A percentile compares a stretch with the other conserved stretches of the same genome.
phyloP scores from a whole-genome alignment of 2,329 filamentous ascomycete species.

The Hypocreales sp. region DNA sequence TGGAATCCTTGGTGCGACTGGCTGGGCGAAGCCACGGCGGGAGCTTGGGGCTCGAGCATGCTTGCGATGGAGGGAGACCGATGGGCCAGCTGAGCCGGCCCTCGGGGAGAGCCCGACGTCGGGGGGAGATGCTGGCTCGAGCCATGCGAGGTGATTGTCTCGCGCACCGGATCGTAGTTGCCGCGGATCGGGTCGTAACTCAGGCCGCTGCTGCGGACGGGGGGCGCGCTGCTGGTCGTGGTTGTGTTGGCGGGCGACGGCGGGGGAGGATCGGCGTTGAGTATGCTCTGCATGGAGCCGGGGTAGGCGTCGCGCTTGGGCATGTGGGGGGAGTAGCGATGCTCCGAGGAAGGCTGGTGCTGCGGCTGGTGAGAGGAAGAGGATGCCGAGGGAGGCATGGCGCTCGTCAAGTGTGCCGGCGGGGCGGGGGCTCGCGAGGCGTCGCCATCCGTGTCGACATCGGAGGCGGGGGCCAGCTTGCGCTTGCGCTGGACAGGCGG shows the following conservation, averaged over 20 bases:
- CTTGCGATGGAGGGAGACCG: conserved; percentile 78
- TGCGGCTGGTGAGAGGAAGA: conserved; percentile 9
- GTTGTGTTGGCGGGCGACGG: conserved; percentile 25
- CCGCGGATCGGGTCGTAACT: conserved; percentile 84
- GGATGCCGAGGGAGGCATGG: conserved; percentile 4
- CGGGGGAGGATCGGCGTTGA: conserved; percentile 35
- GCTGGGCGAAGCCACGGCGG: conserved; percentile 12
- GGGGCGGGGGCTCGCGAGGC: conserved; percentile 13
- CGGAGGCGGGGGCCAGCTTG: conserved; percentile 27
- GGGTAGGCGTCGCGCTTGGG: conserved; percentile 35
- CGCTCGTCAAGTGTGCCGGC: conserved; percentile 9
- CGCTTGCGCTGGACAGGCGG: conserved; percentile 38
- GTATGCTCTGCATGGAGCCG: conserved; percentile 38
- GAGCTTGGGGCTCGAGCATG: conserved; percentile 50
- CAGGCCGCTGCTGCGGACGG: conserved; percentile 54
- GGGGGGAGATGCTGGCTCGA: conserved; percentile 26
- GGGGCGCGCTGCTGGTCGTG: conserved; percentile 22
- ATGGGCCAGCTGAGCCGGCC: conserved; percentile 16
- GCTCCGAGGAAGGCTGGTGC: conserved; percentile 12
- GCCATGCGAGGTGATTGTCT: conserved; percentile 41
- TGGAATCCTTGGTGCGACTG: conserved; percentile 13
- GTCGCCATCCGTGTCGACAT: conserved; percentile 19
- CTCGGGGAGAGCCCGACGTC: conserved; percentile 34
- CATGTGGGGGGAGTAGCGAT: conserved; percentile 26
- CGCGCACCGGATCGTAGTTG: conserved; percentile 49